phyloP scores from a whole-genome alignment of 345 rosid genomes.

The Geranium brycei region DNA sequence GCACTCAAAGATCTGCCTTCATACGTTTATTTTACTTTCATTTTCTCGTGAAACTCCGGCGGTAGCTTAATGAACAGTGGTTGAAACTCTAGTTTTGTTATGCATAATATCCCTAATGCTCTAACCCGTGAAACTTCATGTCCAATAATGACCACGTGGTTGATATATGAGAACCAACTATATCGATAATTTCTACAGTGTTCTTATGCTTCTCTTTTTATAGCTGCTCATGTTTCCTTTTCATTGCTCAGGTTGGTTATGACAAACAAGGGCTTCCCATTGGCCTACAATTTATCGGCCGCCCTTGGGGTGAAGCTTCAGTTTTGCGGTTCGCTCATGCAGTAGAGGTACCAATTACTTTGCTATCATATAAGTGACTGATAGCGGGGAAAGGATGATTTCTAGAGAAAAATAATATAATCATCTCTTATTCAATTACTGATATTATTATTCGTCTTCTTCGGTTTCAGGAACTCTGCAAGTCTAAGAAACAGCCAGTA shows the following conservation, averaged over 20 bases:
- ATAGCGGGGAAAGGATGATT: no score
- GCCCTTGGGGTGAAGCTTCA: conserved; percentile 83
- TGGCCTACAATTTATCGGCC: conserved; percentile 68
- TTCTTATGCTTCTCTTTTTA: no score
- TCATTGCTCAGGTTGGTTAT: conserved; percentile 50
- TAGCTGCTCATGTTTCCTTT: neutral
- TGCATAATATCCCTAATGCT: no score
- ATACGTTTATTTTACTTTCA: neutral
- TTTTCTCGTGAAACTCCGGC: neutral
- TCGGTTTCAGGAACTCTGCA: conserved; percentile 44
- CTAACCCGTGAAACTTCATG: no score
- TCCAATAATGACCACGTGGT: neutral
- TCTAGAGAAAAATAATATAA: no score
- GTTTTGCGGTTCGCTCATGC: conserved; percentile 56
- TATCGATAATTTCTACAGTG: neutral
- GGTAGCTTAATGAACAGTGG: neutral
- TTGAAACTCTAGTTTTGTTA: neutral
- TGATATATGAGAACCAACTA: neutral
- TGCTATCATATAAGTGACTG: neutral
- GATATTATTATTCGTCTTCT: conserved; percentile 1
- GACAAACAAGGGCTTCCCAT: conserved; percentile 82
- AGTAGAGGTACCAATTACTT: conserved; percentile 34
- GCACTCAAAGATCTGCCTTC: neutral
- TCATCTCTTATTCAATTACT: neutral
- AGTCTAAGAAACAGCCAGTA: conserved; percentile 46